These are phyloP conservation scores for Pisolithus orientalis DNA, from an alignment of 768 basidiomycete genomes.

Conservation along the genomic window DNA sequence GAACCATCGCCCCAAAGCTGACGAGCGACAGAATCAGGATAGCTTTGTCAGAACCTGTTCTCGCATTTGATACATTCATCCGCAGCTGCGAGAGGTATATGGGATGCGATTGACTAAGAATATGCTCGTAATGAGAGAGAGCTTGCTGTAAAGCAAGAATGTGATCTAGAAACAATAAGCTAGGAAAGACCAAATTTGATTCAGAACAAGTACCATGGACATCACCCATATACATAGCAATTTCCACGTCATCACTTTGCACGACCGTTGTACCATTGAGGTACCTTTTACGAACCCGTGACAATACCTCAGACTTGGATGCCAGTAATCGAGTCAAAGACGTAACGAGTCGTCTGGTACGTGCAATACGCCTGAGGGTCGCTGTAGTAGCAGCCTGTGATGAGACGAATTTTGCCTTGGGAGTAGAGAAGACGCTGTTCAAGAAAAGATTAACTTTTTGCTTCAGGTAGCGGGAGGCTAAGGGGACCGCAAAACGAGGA, in stretches of 20 bases:
- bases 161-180: conserved; percentile 54
- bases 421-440: background rate
- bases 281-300: conserved; percentile 72
- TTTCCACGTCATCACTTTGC: conserved; percentile 50
- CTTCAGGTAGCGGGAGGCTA: conserved; percentile 31
- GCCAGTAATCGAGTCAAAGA: conserved; percentile 69
- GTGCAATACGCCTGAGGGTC: conserved; percentile 73
- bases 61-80: conserved; percentile 50
- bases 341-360: conserved; percentile 71
- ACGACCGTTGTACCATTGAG: conserved; percentile 30
- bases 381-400: conserved; percentile 33
- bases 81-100: conserved; percentile 77
- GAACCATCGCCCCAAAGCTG: conserved; percentile 58
- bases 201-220: conserved; percentile 61
- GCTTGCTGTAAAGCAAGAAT: conserved; percentile 83
- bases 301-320: conserved; percentile 77
- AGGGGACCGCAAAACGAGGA: conserved; percentile 15
- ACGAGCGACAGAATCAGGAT: conserved; percentile 63
- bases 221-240: conserved; percentile 86
- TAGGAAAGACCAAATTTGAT: background rate
- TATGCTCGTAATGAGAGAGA: conserved; percentile 79
- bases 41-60: conserved; percentile 58
- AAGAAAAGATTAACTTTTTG: conserved; percentile 22
- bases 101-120: conserved; percentile 83
- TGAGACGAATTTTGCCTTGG: conserved; percentile 4